These are phyloP conservation scores for Neurospora sp. DNA, from an alignment of 495 filamentous ascomycete species.

Conservation along the genomic window DNA sequence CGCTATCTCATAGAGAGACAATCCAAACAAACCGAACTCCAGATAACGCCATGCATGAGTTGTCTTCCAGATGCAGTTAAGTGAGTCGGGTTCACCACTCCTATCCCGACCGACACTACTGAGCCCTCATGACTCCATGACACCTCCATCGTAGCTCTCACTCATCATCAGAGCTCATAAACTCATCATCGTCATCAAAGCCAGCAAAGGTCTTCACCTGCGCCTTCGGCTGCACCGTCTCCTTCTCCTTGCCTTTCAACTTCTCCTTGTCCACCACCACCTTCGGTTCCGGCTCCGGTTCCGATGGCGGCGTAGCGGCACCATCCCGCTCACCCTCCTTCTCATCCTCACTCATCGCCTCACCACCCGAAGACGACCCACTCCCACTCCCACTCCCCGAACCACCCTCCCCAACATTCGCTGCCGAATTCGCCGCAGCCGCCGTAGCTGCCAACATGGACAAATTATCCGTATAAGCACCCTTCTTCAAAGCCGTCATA, in stretches of 20 bases:
- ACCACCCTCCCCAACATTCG: constrained; percentile 7
- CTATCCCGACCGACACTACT: not conserved
- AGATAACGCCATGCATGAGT: not conserved
- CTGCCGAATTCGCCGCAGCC: not conserved
- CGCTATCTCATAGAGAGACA: not conserved
- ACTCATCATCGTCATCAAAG: constrained; percentile 88
- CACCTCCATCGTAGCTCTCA: constrained; percentile 35
- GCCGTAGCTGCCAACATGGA: constrained; percentile 14
- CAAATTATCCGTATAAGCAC: constrained; percentile 44
- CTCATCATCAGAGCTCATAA: constrained; percentile 70
- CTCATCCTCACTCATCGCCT: constrained; percentile 20
- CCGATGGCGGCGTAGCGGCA: constrained; percentile 24
- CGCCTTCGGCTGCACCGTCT: constrained; percentile 29
- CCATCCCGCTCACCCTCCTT: constrained; percentile 25
- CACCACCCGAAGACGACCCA: constrained; percentile 26
- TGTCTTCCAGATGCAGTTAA: not conserved
- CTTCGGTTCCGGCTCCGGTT: constrained; percentile 13
- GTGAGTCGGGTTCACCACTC: not conserved
- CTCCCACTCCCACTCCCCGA: constrained; percentile 27
- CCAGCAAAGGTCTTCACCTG: constrained; percentile 52
- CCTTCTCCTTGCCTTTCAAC: constrained; percentile 19
- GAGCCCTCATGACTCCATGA: not conserved
- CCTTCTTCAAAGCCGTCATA: constrained; percentile 59
- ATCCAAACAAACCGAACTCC: not conserved
- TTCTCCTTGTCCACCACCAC: not conserved